Base-by-base conservation (phyloP, 345 rosid species). In the Bruguiera parviflora region DNA sequence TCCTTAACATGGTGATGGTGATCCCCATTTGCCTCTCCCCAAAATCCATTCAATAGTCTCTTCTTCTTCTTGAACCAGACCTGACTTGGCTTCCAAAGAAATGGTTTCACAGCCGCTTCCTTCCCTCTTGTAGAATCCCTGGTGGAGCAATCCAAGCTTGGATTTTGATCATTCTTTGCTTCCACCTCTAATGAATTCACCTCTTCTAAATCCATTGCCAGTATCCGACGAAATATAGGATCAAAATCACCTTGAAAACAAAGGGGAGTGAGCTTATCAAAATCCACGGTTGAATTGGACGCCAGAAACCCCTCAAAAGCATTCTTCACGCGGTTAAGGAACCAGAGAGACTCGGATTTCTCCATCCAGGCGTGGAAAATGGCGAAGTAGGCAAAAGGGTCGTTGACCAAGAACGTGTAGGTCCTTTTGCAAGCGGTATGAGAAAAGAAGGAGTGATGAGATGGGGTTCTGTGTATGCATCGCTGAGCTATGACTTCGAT, bases 31-130 rank as follows among this genome's bases (percentile, higher is more conserved):
- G 52, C 61, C 55, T 86, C 88, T 67, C 51, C 73, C 8, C 67
- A 53, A 56, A 56, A 24, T 8, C 66, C 66, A 37, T 52, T 56
- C 5, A 43, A 51, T 16, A 61, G 15, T 31, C 67, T 71, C 73
- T 72, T 85, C 85, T 82, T 92, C 86, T 93, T 91, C 95, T 88
- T 94, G 83, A 84, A 88, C 77, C 86, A 79, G 51, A 77, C 77
- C 56, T 89, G 84, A 4, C 73, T 37, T 0, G 83, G 92, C 39
- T 80, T 83, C 58, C 86, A 83, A 65, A 84, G 66, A 75, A 88
- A 73, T 0, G 96, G 92, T 62, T 78, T 77, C 78, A 75, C 63
- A 53, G 65, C 71, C 22, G 73, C 62, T 64, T 79, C 72, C 68
- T 77, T 83, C 62, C 82, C 86, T 52, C 75, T 82, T 2, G 80